phyloP scores from a whole-genome alignment of 495 filamentous ascomycete species.

The Astrothelium subdiscretum region DNA sequence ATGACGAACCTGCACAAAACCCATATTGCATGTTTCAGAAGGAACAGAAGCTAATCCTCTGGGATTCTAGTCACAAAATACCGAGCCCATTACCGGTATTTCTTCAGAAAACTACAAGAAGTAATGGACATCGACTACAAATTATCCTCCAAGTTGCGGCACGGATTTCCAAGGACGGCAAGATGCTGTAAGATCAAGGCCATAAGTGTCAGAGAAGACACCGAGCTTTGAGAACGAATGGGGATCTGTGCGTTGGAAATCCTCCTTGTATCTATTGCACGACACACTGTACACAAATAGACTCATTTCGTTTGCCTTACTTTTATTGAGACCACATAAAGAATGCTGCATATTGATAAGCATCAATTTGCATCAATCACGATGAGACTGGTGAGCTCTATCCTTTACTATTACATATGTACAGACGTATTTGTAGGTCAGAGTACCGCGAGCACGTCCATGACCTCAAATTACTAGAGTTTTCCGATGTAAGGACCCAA shows the following conservation, averaged over 20 bases:
- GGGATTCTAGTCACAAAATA: conserved; percentile 73
- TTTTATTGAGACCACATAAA: neutral
- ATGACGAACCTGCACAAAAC: conserved; percentile 14
- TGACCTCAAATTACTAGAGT: too few species aligned
- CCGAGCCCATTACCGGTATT: conserved; percentile 83
- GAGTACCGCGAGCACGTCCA: too few species aligned
- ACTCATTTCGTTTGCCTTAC: neutral
- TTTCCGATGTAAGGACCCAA: too few species aligned
- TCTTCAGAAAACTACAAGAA: conserved; percentile 69
- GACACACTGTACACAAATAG: neutral
- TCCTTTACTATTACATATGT: neutral
- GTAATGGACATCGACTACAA: conserved; percentile 61
- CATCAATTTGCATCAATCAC: neutral
- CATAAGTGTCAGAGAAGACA: neutral
- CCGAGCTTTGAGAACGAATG: neutral
- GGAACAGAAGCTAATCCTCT: too few species aligned
- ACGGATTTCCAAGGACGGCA: neutral
- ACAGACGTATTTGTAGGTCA: neutral
- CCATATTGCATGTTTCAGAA: too few species aligned
- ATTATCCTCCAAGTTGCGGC: neutral
- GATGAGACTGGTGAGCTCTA: neutral
- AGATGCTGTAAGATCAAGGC: neutral
- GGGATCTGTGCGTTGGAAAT: neutral
- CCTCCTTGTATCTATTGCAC: neutral
- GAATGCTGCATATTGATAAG: neutral